phyloP scores from a whole-genome alignment of 768 basidiomycete genomes.

The Hygrocybe punicea region DNA sequence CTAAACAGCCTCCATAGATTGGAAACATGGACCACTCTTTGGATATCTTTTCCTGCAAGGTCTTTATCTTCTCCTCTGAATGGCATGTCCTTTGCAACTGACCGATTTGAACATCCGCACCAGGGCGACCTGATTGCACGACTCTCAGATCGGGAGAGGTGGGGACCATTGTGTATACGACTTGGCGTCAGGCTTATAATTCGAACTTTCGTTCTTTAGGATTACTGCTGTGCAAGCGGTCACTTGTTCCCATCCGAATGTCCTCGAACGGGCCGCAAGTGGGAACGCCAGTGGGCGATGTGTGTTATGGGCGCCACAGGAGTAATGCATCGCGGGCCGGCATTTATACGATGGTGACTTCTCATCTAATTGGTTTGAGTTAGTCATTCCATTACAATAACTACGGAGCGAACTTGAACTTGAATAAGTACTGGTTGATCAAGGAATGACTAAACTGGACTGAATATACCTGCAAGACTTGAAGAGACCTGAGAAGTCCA shows the following conservation, averaged over 20 bases:
- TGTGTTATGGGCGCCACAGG: conserved; percentile 65
- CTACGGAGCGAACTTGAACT: background rate
- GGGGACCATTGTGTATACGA: conserved; percentile 13
- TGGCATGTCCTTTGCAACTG: conserved; percentile 1
- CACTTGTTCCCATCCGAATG: conserved; percentile 77
- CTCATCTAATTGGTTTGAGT: no score
- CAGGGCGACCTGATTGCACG: conserved; percentile 69
- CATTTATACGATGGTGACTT: background rate
- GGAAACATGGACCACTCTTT: conserved; percentile 78
- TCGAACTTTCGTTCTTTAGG: conserved; percentile 32
- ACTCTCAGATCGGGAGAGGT: conserved; percentile 58
- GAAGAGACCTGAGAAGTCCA: no score
- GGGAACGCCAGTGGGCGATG: conserved; percentile 81
- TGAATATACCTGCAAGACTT: no score
- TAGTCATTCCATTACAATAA: no score
- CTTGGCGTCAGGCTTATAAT: conserved; percentile 6
- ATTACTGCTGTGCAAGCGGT: conserved; percentile 86
- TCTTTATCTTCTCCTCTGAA: conserved; percentile 19
- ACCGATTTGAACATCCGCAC: background rate
- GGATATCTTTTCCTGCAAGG: conserved; percentile 72
- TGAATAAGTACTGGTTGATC: background rate
- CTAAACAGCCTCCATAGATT: conserved; percentile 41
- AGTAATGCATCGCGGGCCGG: background rate
- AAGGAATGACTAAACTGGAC: background rate
- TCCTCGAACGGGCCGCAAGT: conserved; percentile 69